These are phyloP conservation scores for Zygotorulaspora mrakii DNA, from an alignment of 1,139 yeast species.

Conservation along the genomic window DNA sequence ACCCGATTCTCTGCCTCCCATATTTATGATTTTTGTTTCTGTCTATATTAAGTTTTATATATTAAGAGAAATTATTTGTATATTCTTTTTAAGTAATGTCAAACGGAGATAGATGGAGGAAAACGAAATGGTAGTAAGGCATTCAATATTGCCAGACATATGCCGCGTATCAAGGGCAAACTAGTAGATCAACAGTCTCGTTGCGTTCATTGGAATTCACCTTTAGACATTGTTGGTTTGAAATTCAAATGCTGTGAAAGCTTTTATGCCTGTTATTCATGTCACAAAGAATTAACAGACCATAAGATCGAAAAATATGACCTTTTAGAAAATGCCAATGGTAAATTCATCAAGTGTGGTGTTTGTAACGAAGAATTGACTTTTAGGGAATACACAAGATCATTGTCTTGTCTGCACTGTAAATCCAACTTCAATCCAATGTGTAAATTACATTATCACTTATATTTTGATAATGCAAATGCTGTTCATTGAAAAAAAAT, in stretches of 20 bases:
- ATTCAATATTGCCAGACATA: too few relatives aligned
- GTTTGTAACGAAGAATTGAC: slow-evolving; percentile 29
- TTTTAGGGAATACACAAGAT: slow-evolving; percentile 23
- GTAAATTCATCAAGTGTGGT: slow-evolving; percentile 31
- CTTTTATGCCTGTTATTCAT: slow-evolving; percentile 32
- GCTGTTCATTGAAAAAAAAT: too few relatives aligned
- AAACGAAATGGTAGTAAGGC: too few relatives aligned
- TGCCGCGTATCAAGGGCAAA: slow-evolving; percentile 21
- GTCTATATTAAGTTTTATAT: background rate
- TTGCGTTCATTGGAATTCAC: slow-evolving; percentile 36
- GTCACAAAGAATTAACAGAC: slow-evolving; percentile 26
- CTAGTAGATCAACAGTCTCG: slow-evolving; percentile 29
- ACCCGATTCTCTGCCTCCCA: background rate
- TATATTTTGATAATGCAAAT: slow-evolving; percentile 25
- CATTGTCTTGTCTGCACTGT: slow-evolving; percentile 26
- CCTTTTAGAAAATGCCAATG: slow-evolving; percentile 12
- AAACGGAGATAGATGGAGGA: too few relatives aligned
- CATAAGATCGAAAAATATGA: slow-evolving; percentile 23
- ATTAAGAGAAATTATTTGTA: too few relatives aligned
- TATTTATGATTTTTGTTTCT: slow-evolving; percentile 3
- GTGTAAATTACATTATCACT: slow-evolving; percentile 33
- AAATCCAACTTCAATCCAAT: slow-evolving; percentile 30
- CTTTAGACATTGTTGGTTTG: slow-evolving; percentile 32
- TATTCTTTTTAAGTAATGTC: too few relatives aligned
- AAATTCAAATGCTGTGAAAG: slow-evolving; percentile 33